Evolutionary conservation across 1,139 yeast genomes (phyloP).

Genomic region (Magnusiomyces sp.): DNA sequence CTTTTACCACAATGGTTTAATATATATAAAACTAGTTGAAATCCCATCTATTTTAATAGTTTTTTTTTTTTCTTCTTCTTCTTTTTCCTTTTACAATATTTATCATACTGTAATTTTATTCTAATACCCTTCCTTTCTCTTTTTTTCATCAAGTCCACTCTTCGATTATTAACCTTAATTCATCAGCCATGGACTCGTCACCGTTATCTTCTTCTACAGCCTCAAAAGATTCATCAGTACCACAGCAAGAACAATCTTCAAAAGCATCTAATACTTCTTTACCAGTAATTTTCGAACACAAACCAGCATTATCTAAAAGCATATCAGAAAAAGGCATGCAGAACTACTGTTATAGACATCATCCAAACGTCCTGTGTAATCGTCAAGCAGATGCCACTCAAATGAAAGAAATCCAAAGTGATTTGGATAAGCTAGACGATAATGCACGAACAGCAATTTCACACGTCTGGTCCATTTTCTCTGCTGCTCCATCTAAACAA

Average conservation of each 20-base stretch:
- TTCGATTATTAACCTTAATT: background rate
- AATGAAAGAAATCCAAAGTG: slow-evolving; percentile 47
- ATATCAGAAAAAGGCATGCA: slow-evolving; percentile 8
- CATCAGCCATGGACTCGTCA: background rate
- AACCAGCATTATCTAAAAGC: slow-evolving; percentile 3
- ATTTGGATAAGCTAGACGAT: slow-evolving; percentile 41
- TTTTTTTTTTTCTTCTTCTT: background rate
- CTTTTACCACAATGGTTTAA: too few species aligned
- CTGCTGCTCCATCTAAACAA: slow-evolving; percentile 61
- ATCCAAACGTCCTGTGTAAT: slow-evolving; percentile 72
- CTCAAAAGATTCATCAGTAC: background rate
- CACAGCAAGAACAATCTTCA: background rate
- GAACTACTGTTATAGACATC: slow-evolving; percentile 77
- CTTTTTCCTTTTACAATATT: background rate
- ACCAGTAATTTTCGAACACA: background rate
- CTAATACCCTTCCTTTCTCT: background rate
- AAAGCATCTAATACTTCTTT: background rate
- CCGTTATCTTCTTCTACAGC: background rate
- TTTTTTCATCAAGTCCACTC: background rate
- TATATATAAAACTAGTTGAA: too few species aligned
- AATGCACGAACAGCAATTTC: slow-evolving; percentile 64
- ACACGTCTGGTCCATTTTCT: slow-evolving; percentile 71
- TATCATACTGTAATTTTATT: background rate
- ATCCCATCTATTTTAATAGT: too few species aligned
- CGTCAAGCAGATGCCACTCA: slow-evolving; percentile 60